Evolutionary conservation across 1,139 yeast species (phyloP).

Genomic region (Lodderomyces parapsilosis): DNA sequence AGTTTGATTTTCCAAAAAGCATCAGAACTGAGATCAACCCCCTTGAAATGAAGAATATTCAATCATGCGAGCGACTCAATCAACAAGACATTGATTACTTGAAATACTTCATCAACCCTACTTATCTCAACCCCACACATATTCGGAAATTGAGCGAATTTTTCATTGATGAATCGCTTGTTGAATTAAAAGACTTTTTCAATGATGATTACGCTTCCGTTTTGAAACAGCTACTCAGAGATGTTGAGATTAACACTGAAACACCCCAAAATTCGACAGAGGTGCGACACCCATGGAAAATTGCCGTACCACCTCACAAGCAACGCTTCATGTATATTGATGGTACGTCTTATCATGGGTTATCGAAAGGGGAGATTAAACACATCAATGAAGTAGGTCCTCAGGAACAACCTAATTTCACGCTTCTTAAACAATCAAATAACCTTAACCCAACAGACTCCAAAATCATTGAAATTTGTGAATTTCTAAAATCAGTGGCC

Average conservation of each 20-base stretch:
- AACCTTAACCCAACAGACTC: slow-evolving; percentile 16
- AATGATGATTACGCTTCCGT: slow-evolving; percentile 50
- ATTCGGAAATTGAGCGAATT: slow-evolving; percentile 37
- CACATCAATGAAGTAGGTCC: slow-evolving; percentile 29
- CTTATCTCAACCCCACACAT: slow-evolving; percentile 37
- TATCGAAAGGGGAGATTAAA: slow-evolving; percentile 26
- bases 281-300: slow-evolving; percentile 75
- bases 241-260: slow-evolving; percentile 51
- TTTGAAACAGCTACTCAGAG: slow-evolving; percentile 49
- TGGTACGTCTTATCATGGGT: slow-evolving; percentile 45
- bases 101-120: slow-evolving; percentile 53
- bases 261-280: slow-evolving; percentile 62
- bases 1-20: slow-evolving; percentile 76
- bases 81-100: slow-evolving; percentile 48
- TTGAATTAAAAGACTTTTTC: slow-evolving; percentile 66
- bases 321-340: slow-evolving; percentile 83
- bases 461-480: slow-evolving; percentile 52
- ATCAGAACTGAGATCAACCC: slow-evolving; percentile 32
- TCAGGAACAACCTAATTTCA: slow-evolving; percentile 56
- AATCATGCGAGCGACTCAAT: slow-evolving; percentile 19
- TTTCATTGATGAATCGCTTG: slow-evolving; percentile 66
- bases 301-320: slow-evolving; percentile 93
- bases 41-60: slow-evolving; percentile 28
- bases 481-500: slow-evolving; percentile 56
- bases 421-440: slow-evolving; percentile 19